phyloP scores from a whole-genome alignment of 2,329 filamentous ascomycete genomes.

The Laburnicola sp. region DNA sequence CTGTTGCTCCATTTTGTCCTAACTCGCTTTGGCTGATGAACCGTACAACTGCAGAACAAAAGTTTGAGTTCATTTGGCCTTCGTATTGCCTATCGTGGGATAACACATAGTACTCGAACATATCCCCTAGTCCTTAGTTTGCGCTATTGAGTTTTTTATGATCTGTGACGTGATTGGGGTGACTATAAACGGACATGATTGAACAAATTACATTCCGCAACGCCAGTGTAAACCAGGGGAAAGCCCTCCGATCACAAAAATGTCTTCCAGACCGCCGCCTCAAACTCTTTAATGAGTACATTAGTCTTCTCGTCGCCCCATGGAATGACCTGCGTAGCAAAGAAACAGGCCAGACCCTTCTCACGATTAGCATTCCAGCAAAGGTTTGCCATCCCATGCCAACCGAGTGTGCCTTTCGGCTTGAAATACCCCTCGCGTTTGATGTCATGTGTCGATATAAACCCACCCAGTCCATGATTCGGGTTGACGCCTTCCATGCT shows the following conservation, averaged over 20 bases:
- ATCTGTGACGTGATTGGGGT: too few species aligned
- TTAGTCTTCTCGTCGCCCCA: conserved; percentile 23
- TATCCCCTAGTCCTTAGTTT: too few species aligned
- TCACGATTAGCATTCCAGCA: conserved; percentile 30
- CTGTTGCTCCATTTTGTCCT: too few species aligned
- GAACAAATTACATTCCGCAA: background rate
- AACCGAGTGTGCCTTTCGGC: conserved; percentile 25
- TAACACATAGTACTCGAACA: too few species aligned
- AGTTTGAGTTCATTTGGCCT: too few species aligned
- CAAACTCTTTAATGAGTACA: conserved; percentile 21
- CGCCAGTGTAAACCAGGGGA: background rate
- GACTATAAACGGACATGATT: too few species aligned
- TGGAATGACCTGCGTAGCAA: conserved; percentile 29
- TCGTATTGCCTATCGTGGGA: too few species aligned
- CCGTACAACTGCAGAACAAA: too few species aligned
- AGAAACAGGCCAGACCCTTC: conserved; percentile 24
- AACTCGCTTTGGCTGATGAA: too few species aligned
- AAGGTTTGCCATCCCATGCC: conserved; percentile 29
- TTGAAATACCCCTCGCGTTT: conserved; percentile 21
- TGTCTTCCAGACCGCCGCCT: conserved; percentile 28
- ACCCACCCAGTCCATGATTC: conserved; percentile 24
- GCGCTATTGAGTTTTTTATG: too few species aligned
- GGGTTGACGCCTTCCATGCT: background rate
- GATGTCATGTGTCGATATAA: conserved; percentile 24
- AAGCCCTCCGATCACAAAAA: conserved; percentile 14